These are phyloP conservation scores for Neophaeococcomyces mojaviensis DNA, from an alignment of 2,329 filamentous ascomycete genomes.

Conservation along the genomic window DNA sequence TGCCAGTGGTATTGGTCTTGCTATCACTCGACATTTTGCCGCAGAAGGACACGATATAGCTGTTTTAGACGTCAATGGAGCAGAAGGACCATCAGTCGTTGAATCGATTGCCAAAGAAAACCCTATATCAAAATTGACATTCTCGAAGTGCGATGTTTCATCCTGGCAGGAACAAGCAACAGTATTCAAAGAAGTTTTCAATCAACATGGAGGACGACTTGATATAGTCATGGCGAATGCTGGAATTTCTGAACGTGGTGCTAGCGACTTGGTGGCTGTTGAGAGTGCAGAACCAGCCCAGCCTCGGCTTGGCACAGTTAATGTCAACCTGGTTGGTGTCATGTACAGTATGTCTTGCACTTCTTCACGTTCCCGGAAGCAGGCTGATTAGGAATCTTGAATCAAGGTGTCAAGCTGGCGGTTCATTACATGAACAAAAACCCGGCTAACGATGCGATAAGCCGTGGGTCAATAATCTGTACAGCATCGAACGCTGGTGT, in stretches of 20 bases:
- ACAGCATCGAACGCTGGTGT: slow-evolving; percentile 48
- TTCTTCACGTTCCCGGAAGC: not conserved
- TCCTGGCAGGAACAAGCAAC: slow-evolving; percentile 31
- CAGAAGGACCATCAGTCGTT: slow-evolving; percentile 21
- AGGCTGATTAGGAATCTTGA: slow-evolving; percentile 2
- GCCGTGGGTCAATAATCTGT: slow-evolving; percentile 43
- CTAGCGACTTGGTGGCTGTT: slow-evolving; percentile 13
- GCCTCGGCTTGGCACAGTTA: slow-evolving; percentile 31
- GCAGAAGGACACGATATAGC: slow-evolving; percentile 27
- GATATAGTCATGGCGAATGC: slow-evolving; percentile 47
- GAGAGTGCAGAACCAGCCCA: slow-evolving; percentile 34
- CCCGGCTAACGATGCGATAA: slow-evolving; percentile 19
- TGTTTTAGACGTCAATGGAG: slow-evolving; percentile 28
- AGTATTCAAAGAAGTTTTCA: slow-evolving; percentile 29
- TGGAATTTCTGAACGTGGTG: slow-evolving; percentile 31
- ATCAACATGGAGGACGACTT: slow-evolving; percentile 28
- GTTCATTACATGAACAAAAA: slow-evolving; percentile 46
- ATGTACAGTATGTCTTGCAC: slow-evolving; percentile 37
- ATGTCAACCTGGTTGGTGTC: slow-evolving; percentile 32
- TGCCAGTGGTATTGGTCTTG: slow-evolving; percentile 32
- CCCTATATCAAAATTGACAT: slow-evolving; percentile 24
- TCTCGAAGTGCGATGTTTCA: slow-evolving; percentile 28
- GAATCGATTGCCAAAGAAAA: slow-evolving; percentile 23
- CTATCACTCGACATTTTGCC: slow-evolving; percentile 28
- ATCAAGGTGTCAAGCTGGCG: slow-evolving; percentile 43